Base-by-base conservation (phyloP, 495 filamentous ascomycete genomes). In the Daldinia bambusicola region DNA sequence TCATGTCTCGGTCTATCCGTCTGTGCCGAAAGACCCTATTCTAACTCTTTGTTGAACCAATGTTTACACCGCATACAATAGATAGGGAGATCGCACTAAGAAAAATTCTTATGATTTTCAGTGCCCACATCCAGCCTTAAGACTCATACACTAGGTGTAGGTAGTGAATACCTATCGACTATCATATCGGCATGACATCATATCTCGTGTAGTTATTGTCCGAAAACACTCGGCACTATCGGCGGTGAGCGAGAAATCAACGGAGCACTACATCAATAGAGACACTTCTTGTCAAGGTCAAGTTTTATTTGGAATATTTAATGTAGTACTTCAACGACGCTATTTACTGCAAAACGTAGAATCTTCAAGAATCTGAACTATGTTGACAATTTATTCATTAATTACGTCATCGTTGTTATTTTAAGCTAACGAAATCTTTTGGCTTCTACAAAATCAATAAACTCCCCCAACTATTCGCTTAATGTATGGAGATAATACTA, bases 1-100 rank as follows among this genome's bases (percentile, higher is more conserved):
- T 58, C 41, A 58, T 58, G 55, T 66, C 43, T 66, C 41, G 31
- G 52, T 48, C 34, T 50, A 31, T 51, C 31, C 18, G 26, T 58
- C 55, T 18, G 20, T 22, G 10, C 20, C 3, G 41, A 22, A 48
- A 22, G 18, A 48, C 18, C 7, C 18, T 4, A 48, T 9, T 3
- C 7, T 4, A 22, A 48, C 10, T 22, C 43, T 48, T 48, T 48
- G 43, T 48, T 48, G 18, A 48, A 48, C 43, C 9, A 20, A 20
- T 20, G 4, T 13, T 2, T 48, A 48, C 43, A 48, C 43, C 18
- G 18, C 43, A 48, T 48, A 22, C 18, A 16, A 22, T 20, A 22
- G 43, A 48, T 9, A 22, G 18, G 16, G 0, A 18, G 43, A 48
- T n/a, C 9, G 5, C 12, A n/a, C 43, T 48, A 48, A 22, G 1